phyloP scores from a whole-genome alignment of 441 rosid species.

The Populus hybrid region DNA sequence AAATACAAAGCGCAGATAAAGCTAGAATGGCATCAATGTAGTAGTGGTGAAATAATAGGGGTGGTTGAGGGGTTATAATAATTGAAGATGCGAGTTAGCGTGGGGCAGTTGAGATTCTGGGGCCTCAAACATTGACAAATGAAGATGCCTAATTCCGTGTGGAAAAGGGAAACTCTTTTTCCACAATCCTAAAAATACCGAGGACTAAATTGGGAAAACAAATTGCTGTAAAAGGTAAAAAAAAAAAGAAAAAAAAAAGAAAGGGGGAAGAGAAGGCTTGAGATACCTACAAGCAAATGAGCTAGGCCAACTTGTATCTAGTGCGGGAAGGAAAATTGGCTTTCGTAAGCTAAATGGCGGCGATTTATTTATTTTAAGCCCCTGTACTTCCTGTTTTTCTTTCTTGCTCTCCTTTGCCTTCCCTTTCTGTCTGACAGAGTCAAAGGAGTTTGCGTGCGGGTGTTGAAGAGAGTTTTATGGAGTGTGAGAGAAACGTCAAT shows the following conservation, averaged over 20 bases:
- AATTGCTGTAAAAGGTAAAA: background rate
- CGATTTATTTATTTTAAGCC: conserved; percentile 14
- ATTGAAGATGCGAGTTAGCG: conserved; percentile 22
- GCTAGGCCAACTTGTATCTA: conserved; percentile 27
- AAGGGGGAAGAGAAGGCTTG: background rate
- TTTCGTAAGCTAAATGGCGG: conserved; percentile 58
- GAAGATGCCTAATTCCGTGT: conserved; percentile 44
- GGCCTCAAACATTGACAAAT: conserved; percentile 57
- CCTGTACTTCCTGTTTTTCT: background rate
- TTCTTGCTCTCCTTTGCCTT: background rate
- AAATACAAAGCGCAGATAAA: background rate
- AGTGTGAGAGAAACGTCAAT: conserved; percentile 68
- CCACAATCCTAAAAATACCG: background rate
- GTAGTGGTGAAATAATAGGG: background rate
- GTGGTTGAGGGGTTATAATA: conserved; percentile 20
- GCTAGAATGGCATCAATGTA: conserved; percentile 11
- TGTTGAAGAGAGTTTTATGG: conserved; percentile 50
- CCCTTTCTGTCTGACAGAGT: conserved; percentile 28
- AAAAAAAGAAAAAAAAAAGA: background rate
- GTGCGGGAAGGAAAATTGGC: conserved; percentile 26
- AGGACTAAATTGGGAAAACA: background rate
- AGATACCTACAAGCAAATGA: conserved; percentile 41
- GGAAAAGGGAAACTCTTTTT: conserved; percentile 40
- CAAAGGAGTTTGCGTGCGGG: conserved; percentile 93
- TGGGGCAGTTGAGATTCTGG: conserved; percentile 53